These are phyloP conservation scores for Geoglossum glabrum DNA, from an alignment of 495 filamentous ascomycete species.

Conservation along the genomic window DNA sequence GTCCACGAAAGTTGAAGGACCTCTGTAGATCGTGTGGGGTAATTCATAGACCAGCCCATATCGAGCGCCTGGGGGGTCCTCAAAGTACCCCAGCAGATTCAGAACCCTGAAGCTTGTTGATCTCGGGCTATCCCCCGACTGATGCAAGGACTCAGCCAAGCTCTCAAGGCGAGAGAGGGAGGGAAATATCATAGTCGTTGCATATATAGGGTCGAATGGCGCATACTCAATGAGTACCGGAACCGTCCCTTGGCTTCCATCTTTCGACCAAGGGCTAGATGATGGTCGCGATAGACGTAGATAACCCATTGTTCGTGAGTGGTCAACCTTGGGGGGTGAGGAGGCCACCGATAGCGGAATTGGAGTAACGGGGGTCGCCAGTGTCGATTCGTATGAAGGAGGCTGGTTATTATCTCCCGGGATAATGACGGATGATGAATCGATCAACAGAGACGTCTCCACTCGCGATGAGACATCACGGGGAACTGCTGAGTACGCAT, in stretches of 20 bases:
- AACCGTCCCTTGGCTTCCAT: conserved; percentile 16
- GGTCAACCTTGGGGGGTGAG: conserved; percentile 24
- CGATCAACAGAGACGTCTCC: not conserved
- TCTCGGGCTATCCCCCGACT: conserved; percentile 23
- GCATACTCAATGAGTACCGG: conserved; percentile 51
- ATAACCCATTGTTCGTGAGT: conserved; percentile 27
- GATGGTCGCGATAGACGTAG: conserved; percentile 20
- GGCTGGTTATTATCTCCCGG: conserved; percentile 19
- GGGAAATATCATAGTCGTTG: conserved; percentile 39
- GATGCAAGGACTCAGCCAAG: conserved; percentile 32
- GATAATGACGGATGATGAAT: conserved; percentile 7
- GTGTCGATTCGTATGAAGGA: not conserved
- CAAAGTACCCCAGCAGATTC: conserved; percentile 64
- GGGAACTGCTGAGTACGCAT: not conserved
- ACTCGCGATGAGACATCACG: not conserved
- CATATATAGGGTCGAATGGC: conserved; percentile 40
- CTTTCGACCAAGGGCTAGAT: conserved; percentile 19
- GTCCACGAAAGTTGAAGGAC: not conserved
- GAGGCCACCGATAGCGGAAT: not conserved
- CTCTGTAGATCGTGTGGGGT: conserved; percentile 33
- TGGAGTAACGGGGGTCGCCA: conserved; percentile 15
- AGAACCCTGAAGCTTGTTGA: conserved; percentile 33
- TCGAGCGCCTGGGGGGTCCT: conserved; percentile 51
- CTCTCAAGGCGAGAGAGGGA: conserved; percentile 43
- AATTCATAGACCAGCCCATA: conserved; percentile 73